A percentile compares a stretch with the other conserved stretches of the same genome.
These are phyloP conservation scores for Penicillium sp. DNA, from an alignment of 2,329 filamentous ascomycete species.

Conservation along the genomic window DNA sequence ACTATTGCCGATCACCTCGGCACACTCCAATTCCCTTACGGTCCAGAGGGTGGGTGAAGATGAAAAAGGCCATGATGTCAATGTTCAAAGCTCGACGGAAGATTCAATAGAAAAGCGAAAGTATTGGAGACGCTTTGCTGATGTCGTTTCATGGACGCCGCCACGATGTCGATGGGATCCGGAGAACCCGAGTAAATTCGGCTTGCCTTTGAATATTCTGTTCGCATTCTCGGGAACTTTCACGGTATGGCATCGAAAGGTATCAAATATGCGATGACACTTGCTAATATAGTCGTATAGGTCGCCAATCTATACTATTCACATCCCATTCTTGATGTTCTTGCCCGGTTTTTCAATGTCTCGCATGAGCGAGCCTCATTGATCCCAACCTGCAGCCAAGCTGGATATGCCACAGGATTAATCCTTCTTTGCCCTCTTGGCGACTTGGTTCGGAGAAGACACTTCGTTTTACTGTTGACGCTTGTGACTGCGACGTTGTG, in stretches of 20 bases:
- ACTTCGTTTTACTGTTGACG: slow-evolving; percentile 60
- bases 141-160: slow-evolving; percentile 51
- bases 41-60: not conserved
- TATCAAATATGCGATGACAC: not conserved
- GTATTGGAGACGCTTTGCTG: not conserved
- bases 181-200: slow-evolving; percentile 58
- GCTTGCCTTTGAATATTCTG: slow-evolving; percentile 58
- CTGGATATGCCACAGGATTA: slow-evolving; percentile 66
- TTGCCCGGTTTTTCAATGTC: slow-evolving; percentile 63
- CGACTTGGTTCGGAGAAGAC: slow-evolving; percentile 58
- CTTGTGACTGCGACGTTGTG: slow-evolving; percentile 59
- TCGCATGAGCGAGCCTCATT: slow-evolving; percentile 58
- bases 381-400: slow-evolving; percentile 68
- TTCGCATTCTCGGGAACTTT: slow-evolving; percentile 49
- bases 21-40: not conserved
- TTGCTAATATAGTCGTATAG: slow-evolving; percentile 27
- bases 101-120: not conserved
- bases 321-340: slow-evolving; percentile 67
- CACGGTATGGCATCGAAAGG: slow-evolving; percentile 14
- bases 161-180: slow-evolving; percentile 60
- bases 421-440: slow-evolving; percentile 68
- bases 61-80: not conserved
- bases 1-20: not conserved
- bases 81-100: not conserved
- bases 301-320: slow-evolving; percentile 77